Evolutionary conservation across 345 rosid species (phyloP).

Genomic region (Laguncularia racemosa): DNA sequence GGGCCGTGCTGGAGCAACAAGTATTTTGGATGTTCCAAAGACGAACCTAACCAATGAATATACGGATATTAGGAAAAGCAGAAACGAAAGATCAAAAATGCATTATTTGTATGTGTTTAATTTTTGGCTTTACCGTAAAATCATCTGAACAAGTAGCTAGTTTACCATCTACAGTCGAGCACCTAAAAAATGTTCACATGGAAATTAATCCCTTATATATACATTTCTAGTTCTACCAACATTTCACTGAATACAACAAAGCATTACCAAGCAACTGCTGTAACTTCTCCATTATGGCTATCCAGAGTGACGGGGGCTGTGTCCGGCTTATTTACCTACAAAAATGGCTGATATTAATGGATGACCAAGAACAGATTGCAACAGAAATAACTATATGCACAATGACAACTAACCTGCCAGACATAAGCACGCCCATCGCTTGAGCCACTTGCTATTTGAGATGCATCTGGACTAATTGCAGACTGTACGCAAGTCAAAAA

Average conservation of each 20-base stretch:
- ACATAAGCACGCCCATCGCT: slow-evolving; percentile 77
- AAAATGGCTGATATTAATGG: slow-evolving; percentile 7
- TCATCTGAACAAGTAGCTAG: slow-evolving; percentile 84
- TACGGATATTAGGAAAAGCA: neutral
- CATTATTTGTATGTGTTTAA: neutral
- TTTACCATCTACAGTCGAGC: slow-evolving; percentile 49
- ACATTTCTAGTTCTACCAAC: neutral
- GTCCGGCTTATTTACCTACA: slow-evolving; percentile 67
- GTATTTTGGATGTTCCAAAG: slow-evolving; percentile 57
- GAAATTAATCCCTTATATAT: slow-evolving; percentile 1
- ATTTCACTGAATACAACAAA: neutral
- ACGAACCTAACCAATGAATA: slow-evolving; percentile 37
- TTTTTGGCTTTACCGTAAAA: slow-evolving; percentile 48
- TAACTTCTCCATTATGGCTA: slow-evolving; percentile 77
- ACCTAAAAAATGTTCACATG: slow-evolving; percentile 34
- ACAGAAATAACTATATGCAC: neutral
- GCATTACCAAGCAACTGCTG: slow-evolving; percentile 82
- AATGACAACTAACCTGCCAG: slow-evolving; percentile 65
- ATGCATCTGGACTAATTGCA: slow-evolving; percentile 86
- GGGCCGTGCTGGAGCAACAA: slow-evolving; percentile 28
- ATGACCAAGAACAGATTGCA: neutral
- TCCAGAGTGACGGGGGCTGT: slow-evolving; percentile 49
- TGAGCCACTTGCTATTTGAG: slow-evolving; percentile 75
- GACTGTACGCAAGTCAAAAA: slow-evolving; percentile 34
- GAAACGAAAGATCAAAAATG: neutral